Base-by-base conservation (phyloP, 345 rosid species). In the Sisymbrium irio region DNA sequence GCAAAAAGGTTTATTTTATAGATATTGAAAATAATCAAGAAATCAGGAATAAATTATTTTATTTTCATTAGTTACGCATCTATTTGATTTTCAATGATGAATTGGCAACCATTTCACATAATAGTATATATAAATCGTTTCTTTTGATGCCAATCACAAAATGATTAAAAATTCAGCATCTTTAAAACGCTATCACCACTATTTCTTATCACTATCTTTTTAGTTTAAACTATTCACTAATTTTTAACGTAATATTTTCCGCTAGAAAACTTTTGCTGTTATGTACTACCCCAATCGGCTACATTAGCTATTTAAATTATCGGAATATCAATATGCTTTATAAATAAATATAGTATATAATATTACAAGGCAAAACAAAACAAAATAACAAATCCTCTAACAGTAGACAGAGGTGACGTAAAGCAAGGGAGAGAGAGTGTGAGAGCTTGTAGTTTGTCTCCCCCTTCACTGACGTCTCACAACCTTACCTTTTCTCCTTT, bases 331-430 rank as follows among this genome's bases (percentile, higher is more conserved):
- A 6, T 41, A 61, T 39, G 49, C 69, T 44, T 53, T 62, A 25
- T 25, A 20, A 25, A 73, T 37, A 14, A 20, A 27, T 56, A 59
- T 7, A 22, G 5, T 7, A 56, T 55, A 17, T 9, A 22, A 41
- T 22, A 22, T 39, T 1, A 7, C 39, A 76, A 63, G 22, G 68
- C 17, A 77, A 50, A 65, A 71, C 19, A 76, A 69, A 76, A 77
- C 27, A 76, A 69, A 76, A 77, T 54, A 71, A 71, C 67, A 71
- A 71, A 71, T 77, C 61, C 30, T 65, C 61, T 33, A 71, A 65
- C 37, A 71, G 80, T 77, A 28, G 76, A 77, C 67, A 65, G 80
- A 77, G 72, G 72, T 77, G 80, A 77, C 80, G 80, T 77, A 77
- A 77, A 77, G 80, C 75, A n/a, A 49, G 57, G 63, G 42, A 32